Base-by-base conservation (phyloP, 2,329 filamentous ascomycete genomes). In the Apiospora rasikravindrae region DNA sequence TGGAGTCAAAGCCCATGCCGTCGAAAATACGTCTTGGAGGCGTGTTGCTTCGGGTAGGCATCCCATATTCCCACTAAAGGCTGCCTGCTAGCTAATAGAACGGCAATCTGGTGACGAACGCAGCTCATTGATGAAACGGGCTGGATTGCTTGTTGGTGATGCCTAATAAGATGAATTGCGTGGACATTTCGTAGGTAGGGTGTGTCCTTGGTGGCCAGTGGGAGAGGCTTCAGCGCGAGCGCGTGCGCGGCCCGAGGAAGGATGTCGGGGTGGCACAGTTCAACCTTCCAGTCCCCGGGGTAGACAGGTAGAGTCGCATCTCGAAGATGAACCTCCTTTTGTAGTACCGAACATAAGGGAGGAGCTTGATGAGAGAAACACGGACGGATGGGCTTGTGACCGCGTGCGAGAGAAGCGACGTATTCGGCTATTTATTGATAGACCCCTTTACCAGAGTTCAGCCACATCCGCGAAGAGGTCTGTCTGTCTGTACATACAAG, bases 341-440 rank as follows among this genome's bases (percentile, higher is more conserved):
- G 57, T 64, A 40, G 33, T 64, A 64, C 57, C 57, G 29, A n/a
- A 40, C 16, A 40, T n/a, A 64, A 61, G 53, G 16, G 33, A 64
- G 57, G 29, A 40, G 29, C 53, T 61, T 64, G 57, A n/a, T 40
- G 57, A 40, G 4, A 40, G 57, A 40, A 64, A 40, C 33, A 40
- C 33, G 10, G 57, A 33, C 33, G 37, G 8, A 37, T 40, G n/a
- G 57, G 57, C 57, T 64, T 64, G 57, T 64, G 57, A 64, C 24
- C 29, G 22, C 29, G 16, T 64, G 40, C 19, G 57, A 22, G 19
- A 29, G 37, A 29, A 64, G 57, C 57, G 57, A 64, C 33, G 22
- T 40, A 64, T 64, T 64, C 57, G 57, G 57, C 57, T 64, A 64
- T 64, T 64, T 64, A 64, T 64, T 33, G n/a, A 64, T 64, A 64